Evolutionary conservation across 2,329 filamentous ascomycete genomes (phyloP).

Genomic region (Verticillium nubilum): DNA sequence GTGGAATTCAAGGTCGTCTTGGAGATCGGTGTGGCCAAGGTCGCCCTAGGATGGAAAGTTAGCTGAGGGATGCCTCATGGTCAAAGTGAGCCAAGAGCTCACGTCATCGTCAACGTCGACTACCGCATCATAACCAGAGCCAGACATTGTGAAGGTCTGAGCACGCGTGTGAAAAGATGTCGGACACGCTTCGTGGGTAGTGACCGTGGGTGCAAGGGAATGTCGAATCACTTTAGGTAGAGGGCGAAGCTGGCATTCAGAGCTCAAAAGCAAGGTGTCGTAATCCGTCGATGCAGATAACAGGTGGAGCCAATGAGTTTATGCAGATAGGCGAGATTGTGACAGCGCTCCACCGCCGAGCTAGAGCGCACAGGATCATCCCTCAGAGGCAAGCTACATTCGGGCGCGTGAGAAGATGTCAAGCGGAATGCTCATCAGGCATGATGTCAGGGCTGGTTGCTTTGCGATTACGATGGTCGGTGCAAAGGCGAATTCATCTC

Average conservation of each 20-base stretch:
- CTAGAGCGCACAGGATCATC: no score
- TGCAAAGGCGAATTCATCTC: no score
- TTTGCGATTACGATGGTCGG: no score
- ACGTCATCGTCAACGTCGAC: slow-evolving; percentile 97
- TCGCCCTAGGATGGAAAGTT: slow-evolving; percentile 62
- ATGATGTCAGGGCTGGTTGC: no score
- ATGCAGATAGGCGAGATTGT: neutral
- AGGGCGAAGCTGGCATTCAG: neutral
- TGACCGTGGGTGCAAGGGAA: neutral
- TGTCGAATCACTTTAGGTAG: neutral
- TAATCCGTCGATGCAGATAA: slow-evolving; percentile 12
- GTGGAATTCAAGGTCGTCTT: slow-evolving; percentile 99
- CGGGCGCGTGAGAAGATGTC: no score
- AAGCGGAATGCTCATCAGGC: no score
- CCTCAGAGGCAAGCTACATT: no score
- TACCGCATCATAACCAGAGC: slow-evolving; percentile 92
- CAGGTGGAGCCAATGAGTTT: neutral
- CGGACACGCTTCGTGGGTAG: neutral
- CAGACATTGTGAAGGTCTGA: slow-evolving; percentile 54
- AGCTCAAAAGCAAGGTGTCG: slow-evolving; percentile 20
- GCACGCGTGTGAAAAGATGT: neutral
- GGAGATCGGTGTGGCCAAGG: slow-evolving; percentile 94
- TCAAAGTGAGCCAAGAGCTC: slow-evolving; percentile 17
- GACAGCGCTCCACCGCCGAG: neutral
- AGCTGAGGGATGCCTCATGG: neutral